These are phyloP conservation scores for Raffaelea albimanens DNA, from an alignment of 2,329 filamentous ascomycete species.

Conservation along the genomic window DNA sequence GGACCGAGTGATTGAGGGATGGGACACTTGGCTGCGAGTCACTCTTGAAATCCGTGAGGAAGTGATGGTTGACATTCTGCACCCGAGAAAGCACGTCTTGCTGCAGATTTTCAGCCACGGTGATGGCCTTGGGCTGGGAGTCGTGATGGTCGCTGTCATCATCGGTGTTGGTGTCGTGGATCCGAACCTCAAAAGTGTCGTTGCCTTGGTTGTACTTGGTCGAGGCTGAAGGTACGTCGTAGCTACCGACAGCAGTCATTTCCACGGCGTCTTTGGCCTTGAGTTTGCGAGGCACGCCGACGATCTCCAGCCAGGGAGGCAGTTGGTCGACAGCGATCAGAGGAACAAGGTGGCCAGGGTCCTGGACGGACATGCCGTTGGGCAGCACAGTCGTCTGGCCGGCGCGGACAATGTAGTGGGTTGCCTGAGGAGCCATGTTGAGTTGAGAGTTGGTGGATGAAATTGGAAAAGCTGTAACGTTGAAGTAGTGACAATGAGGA, in stretches of 20 bases:
- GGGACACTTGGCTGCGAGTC: not conserved
- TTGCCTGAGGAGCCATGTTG: conserved; percentile 19
- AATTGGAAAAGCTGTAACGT: no score
- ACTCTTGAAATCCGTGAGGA: not conserved
- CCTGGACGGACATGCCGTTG: conserved; percentile 14
- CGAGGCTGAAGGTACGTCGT: conserved; percentile 2
- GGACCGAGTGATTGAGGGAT: not conserved
- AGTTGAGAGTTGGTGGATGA: not conserved
- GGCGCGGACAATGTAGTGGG: conserved; percentile 36
- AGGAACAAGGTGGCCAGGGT: conserved; percentile 33
- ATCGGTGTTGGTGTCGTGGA: not conserved
- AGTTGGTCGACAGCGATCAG: conserved; percentile 46
- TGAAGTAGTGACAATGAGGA: no score
- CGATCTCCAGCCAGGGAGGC: conserved; percentile 33
- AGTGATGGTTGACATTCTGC: not conserved
- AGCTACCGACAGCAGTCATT: conserved; percentile 26
- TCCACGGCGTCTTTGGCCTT: conserved; percentile 25
- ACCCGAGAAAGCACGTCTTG: not conserved
- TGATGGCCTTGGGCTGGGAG: no score
- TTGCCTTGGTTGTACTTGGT: no score
- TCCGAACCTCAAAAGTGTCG: no score
- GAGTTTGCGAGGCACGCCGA: conserved; percentile 33
- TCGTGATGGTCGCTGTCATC: not conserved
- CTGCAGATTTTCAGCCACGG: no score
- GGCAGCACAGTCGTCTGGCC: conserved; percentile 19